A percentile compares a stretch with the other conserved stretches of the same genome.
These are phyloP conservation scores for Acacia acuminata DNA, from an alignment of 306 rosid species.

Conservation along the genomic window DNA sequence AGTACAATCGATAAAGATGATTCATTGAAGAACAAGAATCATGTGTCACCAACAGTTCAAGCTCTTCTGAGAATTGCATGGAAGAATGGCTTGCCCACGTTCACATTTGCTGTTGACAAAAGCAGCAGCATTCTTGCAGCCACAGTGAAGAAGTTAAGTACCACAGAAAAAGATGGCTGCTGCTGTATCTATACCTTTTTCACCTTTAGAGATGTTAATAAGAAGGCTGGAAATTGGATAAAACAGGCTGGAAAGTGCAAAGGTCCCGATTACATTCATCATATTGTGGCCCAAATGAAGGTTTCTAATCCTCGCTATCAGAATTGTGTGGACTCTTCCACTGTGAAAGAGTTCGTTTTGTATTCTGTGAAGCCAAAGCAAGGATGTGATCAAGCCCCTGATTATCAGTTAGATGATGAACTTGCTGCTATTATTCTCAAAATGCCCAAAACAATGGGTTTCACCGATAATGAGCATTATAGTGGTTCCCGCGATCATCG, in stretches of 20 bases:
- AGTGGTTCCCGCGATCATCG: slow-evolving; percentile 28
- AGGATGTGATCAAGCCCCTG: slow-evolving; percentile 56
- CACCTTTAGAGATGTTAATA: slow-evolving; percentile 72
- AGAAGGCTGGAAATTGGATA: slow-evolving; percentile 79
- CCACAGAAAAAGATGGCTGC: slow-evolving; percentile 48
- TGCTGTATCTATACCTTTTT: slow-evolving; percentile 67
- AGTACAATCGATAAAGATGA: slow-evolving; percentile 38
- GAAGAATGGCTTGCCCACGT: slow-evolving; percentile 85
- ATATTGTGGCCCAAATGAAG: slow-evolving; percentile 85
- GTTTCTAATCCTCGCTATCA: slow-evolving; percentile 59
- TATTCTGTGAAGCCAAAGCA: slow-evolving; percentile 67
- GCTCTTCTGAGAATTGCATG: slow-evolving; percentile 75
- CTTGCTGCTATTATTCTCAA: slow-evolving; percentile 86
- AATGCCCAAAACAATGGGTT: slow-evolving; percentile 46
- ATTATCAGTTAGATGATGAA: slow-evolving; percentile 76
- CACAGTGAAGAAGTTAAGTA: slow-evolving; percentile 65
- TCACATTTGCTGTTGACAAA: slow-evolving; percentile 86
- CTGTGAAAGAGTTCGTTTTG: slow-evolving; percentile 70
- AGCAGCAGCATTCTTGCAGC: slow-evolving; percentile 79
- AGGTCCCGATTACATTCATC: slow-evolving; percentile 63
- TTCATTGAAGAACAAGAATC: slow-evolving; percentile 46
- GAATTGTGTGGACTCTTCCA: slow-evolving; percentile 34
- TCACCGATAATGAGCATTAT: slow-evolving; percentile 29
- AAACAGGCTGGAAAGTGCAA: slow-evolving; percentile 70
- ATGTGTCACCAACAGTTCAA: slow-evolving; percentile 55